Conservation (phyloP, 1,139 yeast genomes). For the Blastobotrys raffinosifermentans region DNA sequence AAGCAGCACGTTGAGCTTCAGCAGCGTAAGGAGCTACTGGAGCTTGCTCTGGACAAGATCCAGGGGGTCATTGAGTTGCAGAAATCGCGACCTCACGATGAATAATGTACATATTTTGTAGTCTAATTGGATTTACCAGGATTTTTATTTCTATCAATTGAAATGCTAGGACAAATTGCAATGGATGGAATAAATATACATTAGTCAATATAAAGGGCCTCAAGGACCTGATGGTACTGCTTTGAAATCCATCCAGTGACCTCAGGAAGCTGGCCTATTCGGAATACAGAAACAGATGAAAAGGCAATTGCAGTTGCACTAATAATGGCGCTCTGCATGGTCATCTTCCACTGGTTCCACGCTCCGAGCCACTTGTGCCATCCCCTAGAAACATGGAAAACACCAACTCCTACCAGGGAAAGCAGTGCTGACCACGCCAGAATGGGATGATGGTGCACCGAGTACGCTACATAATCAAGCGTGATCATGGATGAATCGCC, state of each 20-base stretch:
- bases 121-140: slow-evolving; percentile 1
- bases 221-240: slow-evolving; percentile 16
- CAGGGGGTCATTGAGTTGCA: slow-evolving; percentile 81
- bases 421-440: slow-evolving; percentile 28
- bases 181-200: slow-evolving; percentile 3
- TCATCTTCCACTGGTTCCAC: slow-evolving; percentile 11
- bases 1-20: slow-evolving; percentile 88
- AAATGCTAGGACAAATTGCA: background rate
- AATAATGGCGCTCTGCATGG: slow-evolving; percentile 10
- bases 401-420: slow-evolving; percentile 26
- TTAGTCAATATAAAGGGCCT: slow-evolving; percentile 6
- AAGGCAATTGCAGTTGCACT: slow-evolving; percentile 13
- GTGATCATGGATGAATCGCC: slow-evolving; percentile 61
- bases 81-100: slow-evolving; percentile 27
- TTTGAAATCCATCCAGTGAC: slow-evolving; percentile 22
- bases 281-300: slow-evolving; percentile 12
- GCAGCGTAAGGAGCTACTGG: slow-evolving; percentile 82
- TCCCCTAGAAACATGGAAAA: slow-evolving; percentile 42
- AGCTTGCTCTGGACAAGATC: slow-evolving; percentile 75
- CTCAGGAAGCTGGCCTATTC: slow-evolving; percentile 15
- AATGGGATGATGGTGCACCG: slow-evolving; percentile 27
- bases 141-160: background rate
- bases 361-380: slow-evolving; percentile 32
- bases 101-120: slow-evolving; percentile 1
- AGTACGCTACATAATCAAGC: slow-evolving; percentile 48